Percentiles rank a stretch among this genome's conserved stretches.
phyloP scores from a whole-genome alignment of 208 protist species.

The Ichthyophonus hoferi region DNA sequence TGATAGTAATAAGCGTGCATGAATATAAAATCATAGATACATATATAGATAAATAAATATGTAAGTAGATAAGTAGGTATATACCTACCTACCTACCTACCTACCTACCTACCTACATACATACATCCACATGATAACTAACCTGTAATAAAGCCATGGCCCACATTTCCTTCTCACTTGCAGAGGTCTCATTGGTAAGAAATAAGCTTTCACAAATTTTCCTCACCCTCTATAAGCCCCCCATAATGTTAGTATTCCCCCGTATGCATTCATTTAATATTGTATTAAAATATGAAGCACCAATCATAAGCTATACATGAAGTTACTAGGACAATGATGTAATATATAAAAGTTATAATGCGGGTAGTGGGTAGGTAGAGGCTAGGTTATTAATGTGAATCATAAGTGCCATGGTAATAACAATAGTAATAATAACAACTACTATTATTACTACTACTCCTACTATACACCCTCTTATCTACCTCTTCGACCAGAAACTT shows the following conservation, averaged over 20 bases:
- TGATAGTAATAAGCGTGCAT: too few species aligned
- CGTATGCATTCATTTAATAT: too few species aligned
- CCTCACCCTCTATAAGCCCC: constrained; percentile 9
- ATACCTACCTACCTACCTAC: too few species aligned
- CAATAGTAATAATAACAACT: background rate
- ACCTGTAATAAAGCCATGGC: background rate
- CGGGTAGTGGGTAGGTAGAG: background rate
- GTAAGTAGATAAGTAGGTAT: too few species aligned
- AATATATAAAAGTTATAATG: background rate
- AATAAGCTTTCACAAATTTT: constrained; percentile 13
- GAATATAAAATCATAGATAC: too few species aligned
- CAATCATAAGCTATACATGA: background rate
- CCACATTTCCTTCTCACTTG: background rate
- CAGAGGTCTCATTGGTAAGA: background rate
- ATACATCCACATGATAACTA: too few species aligned
- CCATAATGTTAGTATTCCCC: too few species aligned
- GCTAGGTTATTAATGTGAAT: background rate
- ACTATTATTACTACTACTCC: background rate
- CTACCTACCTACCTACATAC: too few species aligned
- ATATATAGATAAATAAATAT: too few species aligned
- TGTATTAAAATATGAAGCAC: too few species aligned
- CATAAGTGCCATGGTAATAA: background rate
- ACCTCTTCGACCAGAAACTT: constrained; percentile 26
- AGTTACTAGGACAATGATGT: background rate
- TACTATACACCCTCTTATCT: background rate